These are phyloP conservation scores for Sordariomycetes sp. DNA, from an alignment of 2,329 filamentous ascomycete species.

Conservation along the genomic window DNA sequence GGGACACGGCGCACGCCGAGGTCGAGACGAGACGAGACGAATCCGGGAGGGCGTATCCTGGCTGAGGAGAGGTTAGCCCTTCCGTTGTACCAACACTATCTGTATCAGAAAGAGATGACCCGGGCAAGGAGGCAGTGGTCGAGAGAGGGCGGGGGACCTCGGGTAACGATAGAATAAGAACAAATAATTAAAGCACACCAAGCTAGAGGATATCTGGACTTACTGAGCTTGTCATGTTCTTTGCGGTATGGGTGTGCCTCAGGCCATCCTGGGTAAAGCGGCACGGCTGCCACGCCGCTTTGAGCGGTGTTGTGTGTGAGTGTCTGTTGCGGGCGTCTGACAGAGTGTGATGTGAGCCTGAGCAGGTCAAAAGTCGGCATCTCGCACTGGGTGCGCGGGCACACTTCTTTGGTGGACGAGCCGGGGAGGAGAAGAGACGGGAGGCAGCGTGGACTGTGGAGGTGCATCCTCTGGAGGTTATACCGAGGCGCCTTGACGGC, in stretches of 20 bases:
- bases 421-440: background rate
- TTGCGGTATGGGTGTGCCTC: background rate
- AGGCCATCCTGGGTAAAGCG: background rate
- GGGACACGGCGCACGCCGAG: background rate
- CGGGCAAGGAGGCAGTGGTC: conserved; percentile 2
- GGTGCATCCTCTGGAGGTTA: too few relatives aligned
- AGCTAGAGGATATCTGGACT: background rate
- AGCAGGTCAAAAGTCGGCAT: background rate
- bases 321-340: background rate
- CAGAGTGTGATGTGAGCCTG: background rate
- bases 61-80: background rate
- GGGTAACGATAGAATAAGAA: background rate
- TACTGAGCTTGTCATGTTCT: background rate
- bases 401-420: background rate
- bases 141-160: background rate
- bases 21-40: background rate
- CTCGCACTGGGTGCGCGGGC: background rate
- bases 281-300: background rate
- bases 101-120: conserved; percentile 1
- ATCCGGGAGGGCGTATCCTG: background rate
- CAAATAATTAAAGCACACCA: background rate
- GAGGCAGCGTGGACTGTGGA: too few relatives aligned
- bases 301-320: background rate
- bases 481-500: too few relatives aligned
- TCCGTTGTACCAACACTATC: conserved; percentile 1